phyloP scores from a whole-genome alignment of 1,284 basidiomycete genomes.

The Porodaedalea pini region DNA sequence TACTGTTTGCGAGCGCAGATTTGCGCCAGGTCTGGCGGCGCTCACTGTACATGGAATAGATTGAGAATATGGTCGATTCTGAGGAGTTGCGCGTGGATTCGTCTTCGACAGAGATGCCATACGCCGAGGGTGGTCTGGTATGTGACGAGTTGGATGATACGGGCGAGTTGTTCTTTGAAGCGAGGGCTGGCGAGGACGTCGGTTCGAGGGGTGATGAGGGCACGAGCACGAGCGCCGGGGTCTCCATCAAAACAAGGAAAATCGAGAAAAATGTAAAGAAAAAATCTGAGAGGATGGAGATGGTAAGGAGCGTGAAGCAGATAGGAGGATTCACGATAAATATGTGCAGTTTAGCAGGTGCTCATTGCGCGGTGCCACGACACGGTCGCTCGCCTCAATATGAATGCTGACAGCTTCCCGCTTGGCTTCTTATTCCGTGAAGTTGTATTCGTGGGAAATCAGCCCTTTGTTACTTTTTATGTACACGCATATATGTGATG shows the following conservation, averaged over 20 bases:
- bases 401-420: too few species aligned
- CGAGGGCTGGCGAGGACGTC: constrained; percentile 26
- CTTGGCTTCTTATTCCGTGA: too few species aligned
- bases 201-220: constrained; percentile 37
- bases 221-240: constrained; percentile 41
- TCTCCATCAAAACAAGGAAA: constrained; percentile 37
- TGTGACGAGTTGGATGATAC: constrained; percentile 34
- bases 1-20: constrained; percentile 17
- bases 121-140: constrained; percentile 25
- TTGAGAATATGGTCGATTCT: constrained; percentile 70
- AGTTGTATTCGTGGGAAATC: constrained; percentile 3
- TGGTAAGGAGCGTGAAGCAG: not conserved
- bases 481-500: too few species aligned
- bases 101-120: constrained; percentile 12
- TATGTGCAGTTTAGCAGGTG: not conserved
- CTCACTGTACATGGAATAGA: constrained; percentile 76
- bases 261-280: not conserved
- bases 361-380: too few species aligned
- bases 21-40: constrained; percentile 18
- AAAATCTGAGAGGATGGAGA: not conserved
- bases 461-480: too few species aligned
- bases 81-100: constrained; percentile 40
- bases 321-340: not conserved
- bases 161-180: constrained; percentile 24
- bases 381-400: too few species aligned